Conservation (phyloP, 208 protist species). For the Leishmania lainsoni region DNA sequence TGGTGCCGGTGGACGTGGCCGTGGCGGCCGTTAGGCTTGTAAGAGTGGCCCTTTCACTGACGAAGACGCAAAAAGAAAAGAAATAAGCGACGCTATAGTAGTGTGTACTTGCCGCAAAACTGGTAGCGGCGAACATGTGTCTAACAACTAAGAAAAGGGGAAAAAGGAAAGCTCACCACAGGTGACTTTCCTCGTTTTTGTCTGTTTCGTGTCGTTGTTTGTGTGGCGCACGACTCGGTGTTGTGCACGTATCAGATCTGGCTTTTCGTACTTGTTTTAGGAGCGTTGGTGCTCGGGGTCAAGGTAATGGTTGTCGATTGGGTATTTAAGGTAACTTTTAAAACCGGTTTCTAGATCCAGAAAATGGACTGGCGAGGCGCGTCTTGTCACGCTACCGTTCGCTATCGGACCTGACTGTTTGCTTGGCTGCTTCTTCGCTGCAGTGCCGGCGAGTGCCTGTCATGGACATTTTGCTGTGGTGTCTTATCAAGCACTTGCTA, state of each 20-base stretch:
- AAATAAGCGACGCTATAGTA: neutral
- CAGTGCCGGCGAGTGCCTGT: neutral
- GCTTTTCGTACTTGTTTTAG: neutral
- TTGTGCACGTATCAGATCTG: neutral
- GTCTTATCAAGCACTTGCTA: neutral
- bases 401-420: neutral
- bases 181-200: slow-evolving; percentile 4
- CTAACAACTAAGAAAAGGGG: neutral
- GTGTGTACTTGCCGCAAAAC: too few species aligned
- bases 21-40: slow-evolving; percentile 16
- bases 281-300: neutral
- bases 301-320: neutral
- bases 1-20: slow-evolving; percentile 13
- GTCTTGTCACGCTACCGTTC: neutral
- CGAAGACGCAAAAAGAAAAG: neutral
- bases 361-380: neutral
- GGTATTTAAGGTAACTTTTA: neutral
- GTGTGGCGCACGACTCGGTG: neutral
- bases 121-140: neutral
- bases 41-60: neutral
- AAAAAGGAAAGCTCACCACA: neutral
- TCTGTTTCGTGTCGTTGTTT: slow-evolving; percentile 3
- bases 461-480: neutral
- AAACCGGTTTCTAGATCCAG: neutral
- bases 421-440: neutral